Percentiles rank a stretch among this genome's conserved stretches.
Conservation (phyloP, 495 filamentous ascomycete genomes). For the Penicillium silybi region DNA sequence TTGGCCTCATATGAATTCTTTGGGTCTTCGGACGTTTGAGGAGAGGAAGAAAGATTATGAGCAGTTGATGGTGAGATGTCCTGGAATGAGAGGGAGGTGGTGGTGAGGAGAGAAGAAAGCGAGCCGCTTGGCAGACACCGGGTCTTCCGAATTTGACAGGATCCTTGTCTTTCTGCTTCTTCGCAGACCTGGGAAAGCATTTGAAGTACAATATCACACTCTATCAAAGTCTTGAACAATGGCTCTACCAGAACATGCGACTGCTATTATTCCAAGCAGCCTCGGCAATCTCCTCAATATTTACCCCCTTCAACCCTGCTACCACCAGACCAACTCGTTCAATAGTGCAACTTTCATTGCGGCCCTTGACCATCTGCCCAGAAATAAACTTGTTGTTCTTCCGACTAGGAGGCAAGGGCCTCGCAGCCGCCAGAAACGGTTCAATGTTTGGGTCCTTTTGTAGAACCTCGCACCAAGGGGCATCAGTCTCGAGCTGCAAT, state of each 20-base stretch:
- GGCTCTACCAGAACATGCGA: conserved; percentile 25
- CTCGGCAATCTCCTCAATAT: conserved; percentile 20
- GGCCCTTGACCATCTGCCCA: conserved; percentile 30
- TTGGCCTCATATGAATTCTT: too few species aligned
- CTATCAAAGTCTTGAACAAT: too few species aligned
- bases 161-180: too few species aligned
- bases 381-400: conserved; percentile 27
- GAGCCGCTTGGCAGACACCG: too few species aligned
- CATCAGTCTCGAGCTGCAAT: conserved; percentile 33
- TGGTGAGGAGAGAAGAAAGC: too few species aligned
- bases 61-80: too few species aligned
- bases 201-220: too few species aligned
- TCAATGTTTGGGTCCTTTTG: conserved; percentile 18
- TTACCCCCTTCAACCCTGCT: conserved; percentile 26
- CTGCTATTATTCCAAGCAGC: conserved; percentile 31
- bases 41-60: too few species aligned
- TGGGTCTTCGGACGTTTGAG: too few species aligned
- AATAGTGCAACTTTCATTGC: conserved; percentile 32
- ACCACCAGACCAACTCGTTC: conserved; percentile 28
- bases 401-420: conserved; percentile 16
- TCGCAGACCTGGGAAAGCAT: too few species aligned
- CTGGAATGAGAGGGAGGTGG: too few species aligned
- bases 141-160: too few species aligned
- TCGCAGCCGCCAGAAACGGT: conserved; percentile 13
- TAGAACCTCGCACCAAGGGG: conserved; percentile 32